A percentile compares a stretch with the other conserved stretches of the same genome.
phyloP scores from a whole-genome alignment of 2,329 filamentous ascomycete species.

The Clarireedia monteithiana region DNA sequence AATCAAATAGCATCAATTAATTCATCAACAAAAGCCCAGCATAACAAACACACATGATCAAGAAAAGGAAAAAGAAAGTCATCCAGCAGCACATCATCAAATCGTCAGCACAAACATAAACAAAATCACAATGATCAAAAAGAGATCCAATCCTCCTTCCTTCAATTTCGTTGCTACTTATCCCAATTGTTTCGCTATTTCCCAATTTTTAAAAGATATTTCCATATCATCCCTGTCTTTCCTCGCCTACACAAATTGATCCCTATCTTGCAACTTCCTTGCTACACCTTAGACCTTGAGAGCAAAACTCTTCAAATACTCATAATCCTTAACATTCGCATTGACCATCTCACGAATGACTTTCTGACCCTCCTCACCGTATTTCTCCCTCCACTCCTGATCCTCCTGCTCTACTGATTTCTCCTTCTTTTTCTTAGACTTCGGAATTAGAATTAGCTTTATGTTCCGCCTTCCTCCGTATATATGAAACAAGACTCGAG shows the following conservation, averaged over 20 bases:
- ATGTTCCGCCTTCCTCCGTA: background rate
- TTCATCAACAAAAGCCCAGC: background rate
- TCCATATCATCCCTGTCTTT: too few species aligned
- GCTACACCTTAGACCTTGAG: slow-evolving; percentile 42
- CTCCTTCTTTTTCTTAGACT: slow-evolving; percentile 43
- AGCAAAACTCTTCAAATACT: slow-evolving; percentile 74
- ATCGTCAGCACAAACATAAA: too few species aligned
- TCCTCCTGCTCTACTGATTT: slow-evolving; percentile 60
- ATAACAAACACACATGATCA: background rate
- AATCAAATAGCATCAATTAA: too few species aligned
- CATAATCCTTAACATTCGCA: slow-evolving; percentile 66
- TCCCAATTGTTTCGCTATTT: background rate
- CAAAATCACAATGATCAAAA: too few species aligned
- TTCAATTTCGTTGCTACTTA: too few species aligned
- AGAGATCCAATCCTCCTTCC: too few species aligned
- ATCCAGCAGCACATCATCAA: background rate
- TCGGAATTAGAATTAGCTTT: background rate
- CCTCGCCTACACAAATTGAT: background rate
- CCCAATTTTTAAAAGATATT: too few species aligned
- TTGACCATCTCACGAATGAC: slow-evolving; percentile 64
- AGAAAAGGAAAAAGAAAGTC: background rate
- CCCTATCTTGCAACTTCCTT: background rate
- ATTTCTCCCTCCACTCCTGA: slow-evolving; percentile 66
- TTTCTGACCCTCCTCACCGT: slow-evolving; percentile 61
- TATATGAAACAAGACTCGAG: too few species aligned